phyloP scores from a whole-genome alignment of 148 eudicot species.

The Persicaria maculosa region DNA sequence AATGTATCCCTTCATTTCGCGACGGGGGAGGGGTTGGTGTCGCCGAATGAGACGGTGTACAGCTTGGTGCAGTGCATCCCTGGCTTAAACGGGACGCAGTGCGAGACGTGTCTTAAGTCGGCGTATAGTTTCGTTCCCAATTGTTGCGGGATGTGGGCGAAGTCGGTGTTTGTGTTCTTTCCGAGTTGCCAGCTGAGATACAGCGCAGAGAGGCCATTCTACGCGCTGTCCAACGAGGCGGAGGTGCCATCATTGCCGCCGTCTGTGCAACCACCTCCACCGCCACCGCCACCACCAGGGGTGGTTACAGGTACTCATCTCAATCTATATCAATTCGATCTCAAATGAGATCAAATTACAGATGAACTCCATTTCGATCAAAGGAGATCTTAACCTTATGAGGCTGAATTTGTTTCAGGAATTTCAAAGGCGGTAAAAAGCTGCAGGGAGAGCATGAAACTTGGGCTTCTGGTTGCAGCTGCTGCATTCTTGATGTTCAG shows the following conservation, averaged over 20 bases:
- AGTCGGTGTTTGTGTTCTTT: not conserved
- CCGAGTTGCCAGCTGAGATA: constrained; percentile 5
- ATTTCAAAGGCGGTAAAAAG: too few relatives aligned
- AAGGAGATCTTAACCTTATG: too few relatives aligned
- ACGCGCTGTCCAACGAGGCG: not conserved
- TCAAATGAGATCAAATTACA: too few relatives aligned
- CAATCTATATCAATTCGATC: too few relatives aligned
- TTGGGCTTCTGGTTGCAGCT: too few relatives aligned
- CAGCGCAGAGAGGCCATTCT: not conserved
- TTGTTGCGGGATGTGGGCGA: constrained; percentile 5
- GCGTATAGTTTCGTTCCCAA: not conserved
- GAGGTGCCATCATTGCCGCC: not conserved
- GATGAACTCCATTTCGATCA: too few relatives aligned
- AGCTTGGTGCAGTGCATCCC: constrained; percentile 5
- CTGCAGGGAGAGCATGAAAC: too few relatives aligned
- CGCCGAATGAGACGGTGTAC: not conserved
- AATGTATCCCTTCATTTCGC: not conserved
- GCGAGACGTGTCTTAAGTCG: not conserved
- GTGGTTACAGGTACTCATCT: not conserved
- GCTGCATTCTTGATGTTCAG: too few relatives aligned
- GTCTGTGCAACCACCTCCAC: not conserved
- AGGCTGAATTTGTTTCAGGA: too few relatives aligned
- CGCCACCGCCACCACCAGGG: not conserved
- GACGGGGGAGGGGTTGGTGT: not conserved
- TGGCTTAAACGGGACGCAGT: not conserved